Conservation (phyloP, 1,284 basidiomycete genomes). For the Boletus chippewaensis region DNA sequence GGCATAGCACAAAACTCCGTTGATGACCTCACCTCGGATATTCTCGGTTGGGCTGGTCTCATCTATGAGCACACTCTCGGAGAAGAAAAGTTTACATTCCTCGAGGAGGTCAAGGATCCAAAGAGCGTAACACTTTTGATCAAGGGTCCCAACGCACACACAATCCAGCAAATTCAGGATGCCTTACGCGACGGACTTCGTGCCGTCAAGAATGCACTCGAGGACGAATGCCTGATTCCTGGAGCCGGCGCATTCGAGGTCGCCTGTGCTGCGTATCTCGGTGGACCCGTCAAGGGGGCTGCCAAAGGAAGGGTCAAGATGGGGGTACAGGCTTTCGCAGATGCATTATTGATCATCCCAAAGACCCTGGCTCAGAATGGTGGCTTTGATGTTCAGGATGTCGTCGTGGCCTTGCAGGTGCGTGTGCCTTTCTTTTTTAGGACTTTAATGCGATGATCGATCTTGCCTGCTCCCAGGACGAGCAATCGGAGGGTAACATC, state of each 20-base stretch:
- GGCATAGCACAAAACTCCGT: constrained; percentile 97
- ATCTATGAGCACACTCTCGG: constrained; percentile 99
- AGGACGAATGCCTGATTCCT: constrained; percentile 84
- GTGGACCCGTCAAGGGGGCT: constrained; percentile 71
- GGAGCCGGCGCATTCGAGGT: constrained; percentile 98
- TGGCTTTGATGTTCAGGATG: constrained; percentile 96
- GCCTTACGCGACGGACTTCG: constrained; percentile 94
- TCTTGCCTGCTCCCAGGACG: constrained; percentile 54
- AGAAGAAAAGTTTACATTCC: constrained; percentile 98
- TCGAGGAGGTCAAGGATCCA: constrained; percentile 96
- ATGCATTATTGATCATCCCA: constrained; percentile 90
- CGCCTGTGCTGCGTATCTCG: constrained; percentile 82
- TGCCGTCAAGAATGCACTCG: constrained; percentile 94
- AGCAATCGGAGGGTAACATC: constrained; percentile 83
- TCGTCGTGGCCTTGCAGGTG: constrained; percentile 85
- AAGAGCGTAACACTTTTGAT: constrained; percentile 95
- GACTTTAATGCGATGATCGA: constrained; percentile 6
- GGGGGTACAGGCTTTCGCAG: constrained; percentile 96
- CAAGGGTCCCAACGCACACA: constrained; percentile 98
- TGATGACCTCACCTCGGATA: constrained; percentile 87
- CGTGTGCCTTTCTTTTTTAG: constrained; percentile 15
- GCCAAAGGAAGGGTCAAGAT: constrained; percentile 97
- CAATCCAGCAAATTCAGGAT: constrained; percentile 95
- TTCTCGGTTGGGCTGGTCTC: constrained; percentile 94
- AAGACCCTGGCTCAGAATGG: constrained; percentile 97